A percentile compares a stretch with the other conserved stretches of the same genome.
Evolutionary conservation across 2,329 filamentous ascomycete species (phyloP).

Genomic region (Aspergillus sp.): DNA sequence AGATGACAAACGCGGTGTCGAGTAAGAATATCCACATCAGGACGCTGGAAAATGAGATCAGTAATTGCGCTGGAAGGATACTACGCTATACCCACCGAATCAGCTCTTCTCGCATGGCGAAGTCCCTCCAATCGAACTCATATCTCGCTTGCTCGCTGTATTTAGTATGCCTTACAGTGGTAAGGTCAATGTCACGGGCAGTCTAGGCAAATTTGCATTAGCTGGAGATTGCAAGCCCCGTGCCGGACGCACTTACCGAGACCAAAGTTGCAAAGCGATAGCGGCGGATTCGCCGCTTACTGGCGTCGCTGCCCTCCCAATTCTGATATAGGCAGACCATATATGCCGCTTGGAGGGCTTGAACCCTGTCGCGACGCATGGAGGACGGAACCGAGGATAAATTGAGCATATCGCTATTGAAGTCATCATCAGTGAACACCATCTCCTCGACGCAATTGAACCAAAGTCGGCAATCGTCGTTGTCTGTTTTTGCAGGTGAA

Average conservation of each 20-base stretch:
- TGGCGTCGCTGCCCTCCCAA: slow-evolving; percentile 28
- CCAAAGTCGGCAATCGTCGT: slow-evolving; percentile 25
- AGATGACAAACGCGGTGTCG: slow-evolving; percentile 33
- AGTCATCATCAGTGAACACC: slow-evolving; percentile 29
- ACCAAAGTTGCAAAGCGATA: slow-evolving; percentile 27
- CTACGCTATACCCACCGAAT: slow-evolving; percentile 16
- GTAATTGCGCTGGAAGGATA: background rate
- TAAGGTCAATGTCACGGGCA: slow-evolving; percentile 23
- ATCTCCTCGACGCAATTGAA: slow-evolving; percentile 32
- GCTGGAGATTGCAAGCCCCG: background rate
- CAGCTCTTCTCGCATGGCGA: slow-evolving; percentile 25
- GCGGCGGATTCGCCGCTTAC: slow-evolving; percentile 27
- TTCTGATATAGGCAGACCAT: slow-evolving; percentile 33
- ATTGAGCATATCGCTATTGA: slow-evolving; percentile 20
- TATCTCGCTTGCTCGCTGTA: slow-evolving; percentile 14
- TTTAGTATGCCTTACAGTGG: slow-evolving; percentile 18
- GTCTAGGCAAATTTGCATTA: slow-evolving; percentile 9
- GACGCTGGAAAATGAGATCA: slow-evolving; percentile 3
- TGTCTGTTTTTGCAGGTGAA: slow-evolving; percentile 22
- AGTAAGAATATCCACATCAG: slow-evolving; percentile 30
- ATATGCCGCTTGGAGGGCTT: slow-evolving; percentile 30
- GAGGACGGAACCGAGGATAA: slow-evolving; percentile 5
- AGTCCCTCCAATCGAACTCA: slow-evolving; percentile 27
- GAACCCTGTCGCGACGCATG: slow-evolving; percentile 17
- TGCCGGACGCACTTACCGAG: slow-evolving; percentile 17